Evolutionary conservation across 176 grass and related monocot species (phyloP).

Genomic region (Carex cristatella): DNA sequence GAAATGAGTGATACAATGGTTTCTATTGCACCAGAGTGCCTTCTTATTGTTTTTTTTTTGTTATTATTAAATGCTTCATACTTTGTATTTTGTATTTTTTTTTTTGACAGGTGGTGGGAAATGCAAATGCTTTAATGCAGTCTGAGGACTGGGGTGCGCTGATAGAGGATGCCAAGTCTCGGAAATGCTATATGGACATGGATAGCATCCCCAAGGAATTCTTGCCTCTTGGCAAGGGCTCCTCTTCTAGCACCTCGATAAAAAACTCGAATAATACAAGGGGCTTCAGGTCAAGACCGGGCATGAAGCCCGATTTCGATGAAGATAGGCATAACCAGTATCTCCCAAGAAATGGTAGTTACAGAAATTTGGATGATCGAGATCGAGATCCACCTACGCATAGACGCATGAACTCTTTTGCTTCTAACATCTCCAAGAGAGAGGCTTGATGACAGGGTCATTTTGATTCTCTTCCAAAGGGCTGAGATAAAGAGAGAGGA

Average conservation of each 20-base stretch:
- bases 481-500: not conserved
- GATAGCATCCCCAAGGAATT: conserved; percentile 92
- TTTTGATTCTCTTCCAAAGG: not conserved
- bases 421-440: conserved; percentile 57
- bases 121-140: conserved; percentile 90
- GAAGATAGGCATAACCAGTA: conserved; percentile 46
- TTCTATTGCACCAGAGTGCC: not conserved
- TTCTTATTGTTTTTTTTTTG: not conserved
- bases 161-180: conserved; percentile 75
- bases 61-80: conserved; percentile 8
- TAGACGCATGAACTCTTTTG: conserved; percentile 48
- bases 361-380: conserved; percentile 72
- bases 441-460: conserved; percentile 33
- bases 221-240: conserved; percentile 34
- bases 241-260: conserved; percentile 40
- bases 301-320: conserved; percentile 45
- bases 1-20: not conserved
- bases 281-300: conserved; percentile 52
- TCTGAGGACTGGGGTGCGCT: conserved; percentile 92
- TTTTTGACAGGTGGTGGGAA: conserved; percentile 73
- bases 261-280: conserved; percentile 62
- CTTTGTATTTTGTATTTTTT: not conserved
- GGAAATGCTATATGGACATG: conserved; percentile 86
- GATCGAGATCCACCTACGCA: conserved; percentile 25
- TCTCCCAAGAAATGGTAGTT: conserved; percentile 61